These are phyloP conservation scores for Circinella minor DNA, from an alignment of 371 early-diverging fungal genomes.

Conservation along the genomic window DNA sequence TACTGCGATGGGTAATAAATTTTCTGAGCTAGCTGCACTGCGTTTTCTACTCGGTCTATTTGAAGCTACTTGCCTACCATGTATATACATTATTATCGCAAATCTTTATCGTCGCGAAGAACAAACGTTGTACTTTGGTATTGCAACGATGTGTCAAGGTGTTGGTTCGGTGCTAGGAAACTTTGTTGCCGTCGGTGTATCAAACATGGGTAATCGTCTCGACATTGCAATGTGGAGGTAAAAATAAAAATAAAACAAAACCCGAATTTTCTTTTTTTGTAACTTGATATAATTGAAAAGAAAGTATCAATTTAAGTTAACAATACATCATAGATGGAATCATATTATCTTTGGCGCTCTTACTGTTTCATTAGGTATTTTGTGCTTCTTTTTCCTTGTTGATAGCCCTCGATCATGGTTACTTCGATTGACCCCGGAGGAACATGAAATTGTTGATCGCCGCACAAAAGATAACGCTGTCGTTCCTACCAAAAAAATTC, in stretches of 20 bases:
- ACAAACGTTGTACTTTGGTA: conserved; percentile 30
- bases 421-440: conserved; percentile 32
- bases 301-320: too few relatives aligned
- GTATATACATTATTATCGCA: conserved; percentile 29
- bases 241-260: too few relatives aligned
- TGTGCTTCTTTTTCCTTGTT: conserved; percentile 34
- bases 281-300: too few relatives aligned
- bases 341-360: conserved; percentile 40
- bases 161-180: conserved; percentile 33
- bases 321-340: conserved; percentile 21
- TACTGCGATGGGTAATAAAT: conserved; percentile 15
- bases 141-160: conserved; percentile 27
- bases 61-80: conserved; percentile 38
- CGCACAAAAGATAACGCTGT: conserved; percentile 41
- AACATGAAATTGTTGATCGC: conserved; percentile 37
- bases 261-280: too few relatives aligned
- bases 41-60: conserved; percentile 41
- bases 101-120: conserved; percentile 43
- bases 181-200: conserved; percentile 31
- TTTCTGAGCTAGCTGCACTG: conserved; percentile 29
- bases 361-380: conserved; percentile 34
- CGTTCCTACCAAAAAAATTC: conserved; percentile 26
- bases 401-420: conserved; percentile 33
- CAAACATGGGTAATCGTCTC: conserved; percentile 28
- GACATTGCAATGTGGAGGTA: conserved; percentile 33